Conservation (phyloP, 2,329 filamentous ascomycete species). For the Akanthomyces muscarius region DNA sequence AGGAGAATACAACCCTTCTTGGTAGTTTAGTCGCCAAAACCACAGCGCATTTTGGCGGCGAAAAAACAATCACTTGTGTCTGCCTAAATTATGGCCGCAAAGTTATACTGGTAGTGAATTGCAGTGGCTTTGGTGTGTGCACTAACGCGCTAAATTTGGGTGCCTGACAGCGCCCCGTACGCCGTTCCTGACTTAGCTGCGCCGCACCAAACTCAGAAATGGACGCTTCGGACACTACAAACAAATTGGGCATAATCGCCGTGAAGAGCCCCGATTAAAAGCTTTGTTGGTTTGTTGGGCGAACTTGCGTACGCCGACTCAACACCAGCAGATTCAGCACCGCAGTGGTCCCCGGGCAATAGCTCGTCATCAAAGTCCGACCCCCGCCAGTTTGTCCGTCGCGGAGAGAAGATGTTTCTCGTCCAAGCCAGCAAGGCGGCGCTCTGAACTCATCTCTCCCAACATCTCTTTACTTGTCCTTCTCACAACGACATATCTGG, state of each 20-base stretch:
- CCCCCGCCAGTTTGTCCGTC: background rate
- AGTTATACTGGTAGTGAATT: no score
- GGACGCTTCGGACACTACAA: background rate
- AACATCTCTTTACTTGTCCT: background rate
- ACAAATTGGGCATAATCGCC: background rate
- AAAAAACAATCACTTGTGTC: no score
- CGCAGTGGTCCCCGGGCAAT: background rate
- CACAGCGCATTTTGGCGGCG: no score
- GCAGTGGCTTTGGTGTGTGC: no score
- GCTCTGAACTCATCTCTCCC: background rate
- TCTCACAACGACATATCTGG: background rate
- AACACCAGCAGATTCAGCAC: background rate
- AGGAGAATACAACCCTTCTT: no score
- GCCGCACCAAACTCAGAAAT: background rate
- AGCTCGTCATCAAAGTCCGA: slow-evolving; percentile 11
- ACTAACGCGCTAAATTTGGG: no score
- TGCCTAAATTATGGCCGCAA: no score
- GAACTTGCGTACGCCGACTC: background rate
- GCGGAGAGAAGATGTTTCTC: background rate
- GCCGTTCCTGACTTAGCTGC: no score
- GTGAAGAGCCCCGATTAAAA: background rate
- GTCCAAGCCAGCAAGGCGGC: background rate
- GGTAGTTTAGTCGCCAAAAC: no score
- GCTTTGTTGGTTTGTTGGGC: slow-evolving; percentile 6
- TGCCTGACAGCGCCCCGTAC: no score